Evolutionary conservation across 2,329 filamentous ascomycete species (phyloP), one percentile per base, ranked within the genome.

Genomic region (Apiospora rasikravindrae): DNA sequence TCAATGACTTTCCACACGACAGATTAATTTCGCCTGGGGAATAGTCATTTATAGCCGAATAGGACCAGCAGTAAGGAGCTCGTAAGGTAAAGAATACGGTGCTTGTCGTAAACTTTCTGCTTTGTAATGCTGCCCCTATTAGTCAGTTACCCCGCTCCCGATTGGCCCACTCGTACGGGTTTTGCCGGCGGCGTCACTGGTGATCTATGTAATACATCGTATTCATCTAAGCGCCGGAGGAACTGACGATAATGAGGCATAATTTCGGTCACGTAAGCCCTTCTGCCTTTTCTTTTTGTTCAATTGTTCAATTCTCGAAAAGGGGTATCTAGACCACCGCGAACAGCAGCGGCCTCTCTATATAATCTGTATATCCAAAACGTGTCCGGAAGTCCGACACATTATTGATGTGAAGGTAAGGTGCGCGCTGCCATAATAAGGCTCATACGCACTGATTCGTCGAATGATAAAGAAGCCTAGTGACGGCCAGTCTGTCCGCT

Each of bases 121-220:
- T 64, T 64, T 64, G 33, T 64, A 64, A 64, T 64, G 22, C 33
- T 40, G 19, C 22, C 57, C 53, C 57, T 64, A 64, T 64, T 64
- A 40, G 57, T 40, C 33, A 64, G 19, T 14, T 7, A 7, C 29
- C 57, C 57, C 57, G 10, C 57, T n/a, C 29, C 19, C 37, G 7
- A 40, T 64, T 40, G 33, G 33, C 11, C 57, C 57, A n/a, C 29
- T 40, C 57, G 16, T n/a, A 64, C 57, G 19, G 8, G 10, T n/a
- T 24, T 40, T 10, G 19, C 57, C 29, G 33, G 16, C 24, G 5
- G 6, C 13, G 14, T 19, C 14, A 13, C 26, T n/a, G 49, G 4
- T 40, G 19, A 4, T n/a, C 16, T 19, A 13, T 22, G 8, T 33
- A 4, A 14, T 64, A n/a, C 33, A 33, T 4, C 22, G 22, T 13